phyloP scores from a whole-genome alignment of 352 stramenopile genomes.

The Blastocystis sp. region DNA sequence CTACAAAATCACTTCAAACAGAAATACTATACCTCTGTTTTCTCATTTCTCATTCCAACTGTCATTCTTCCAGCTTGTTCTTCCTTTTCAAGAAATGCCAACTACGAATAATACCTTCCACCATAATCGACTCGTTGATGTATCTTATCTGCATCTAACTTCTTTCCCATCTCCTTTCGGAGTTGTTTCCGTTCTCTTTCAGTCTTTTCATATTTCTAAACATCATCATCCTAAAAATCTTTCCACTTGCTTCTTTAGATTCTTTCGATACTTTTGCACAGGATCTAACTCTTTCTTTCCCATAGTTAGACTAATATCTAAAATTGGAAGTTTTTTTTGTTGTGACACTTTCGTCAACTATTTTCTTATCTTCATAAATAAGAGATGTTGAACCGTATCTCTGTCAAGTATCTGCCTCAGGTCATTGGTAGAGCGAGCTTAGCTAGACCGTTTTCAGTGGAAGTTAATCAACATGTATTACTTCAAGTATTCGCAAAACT shows the following conservation, averaged over 20 bases:
- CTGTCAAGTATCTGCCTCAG: background rate
- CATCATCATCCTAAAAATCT: background rate
- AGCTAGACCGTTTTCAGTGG: background rate
- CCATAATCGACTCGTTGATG: background rate
- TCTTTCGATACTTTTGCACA: conserved; percentile 47
- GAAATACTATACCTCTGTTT: background rate
- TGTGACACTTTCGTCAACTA: background rate
- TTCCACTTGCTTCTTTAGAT: conserved; percentile 52
- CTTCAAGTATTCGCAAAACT: background rate
- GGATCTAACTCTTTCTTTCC: conserved; percentile 44
- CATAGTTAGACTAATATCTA: background rate
- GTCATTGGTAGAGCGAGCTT: background rate
- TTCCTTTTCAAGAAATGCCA: conserved; percentile 51
- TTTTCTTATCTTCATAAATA: background rate
- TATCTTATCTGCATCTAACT: conserved; percentile 38
- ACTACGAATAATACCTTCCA: background rate
- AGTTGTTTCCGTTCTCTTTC: conserved; percentile 22
- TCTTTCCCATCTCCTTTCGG: conserved; percentile 49
- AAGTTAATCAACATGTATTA: background rate
- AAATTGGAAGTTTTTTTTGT: background rate
- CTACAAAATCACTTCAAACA: background rate
- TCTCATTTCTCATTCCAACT: conserved; percentile 36
- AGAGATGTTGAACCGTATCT: background rate
- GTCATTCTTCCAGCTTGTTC: conserved; percentile 32
- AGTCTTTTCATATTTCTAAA: conserved; percentile 24